Evolutionary conservation across 371 early-diverging fungal species (phyloP), one percentile per base, ranked within the genome.

Genomic region (Mucor circinelloides): DNA sequence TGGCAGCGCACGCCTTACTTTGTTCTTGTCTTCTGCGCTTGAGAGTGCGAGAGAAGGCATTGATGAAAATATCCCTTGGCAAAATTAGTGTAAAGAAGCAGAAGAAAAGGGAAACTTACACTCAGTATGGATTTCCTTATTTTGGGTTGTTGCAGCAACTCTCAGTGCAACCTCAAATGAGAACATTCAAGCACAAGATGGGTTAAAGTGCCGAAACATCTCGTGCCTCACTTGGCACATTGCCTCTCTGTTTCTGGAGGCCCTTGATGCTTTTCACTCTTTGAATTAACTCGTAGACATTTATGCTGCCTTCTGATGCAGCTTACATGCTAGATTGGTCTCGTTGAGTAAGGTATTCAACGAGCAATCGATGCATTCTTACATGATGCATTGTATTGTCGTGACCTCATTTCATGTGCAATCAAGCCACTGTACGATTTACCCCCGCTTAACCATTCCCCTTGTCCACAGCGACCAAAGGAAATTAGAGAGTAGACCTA

Each of bases 1-100:
- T 2, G 83, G 83, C 54, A 83, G 52, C 10, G 83, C 81, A 23
- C 83, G 66, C 44, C 83, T 73, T 32, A 83, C 79, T 67, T 77
- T 77, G 55, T 83, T 83, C 63, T 83, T 83, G 52, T 83, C 83
- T 64, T 83, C 83, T 50, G 83, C 79, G 40, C 76, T 74, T 5
- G 81, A 73, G 25, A 83, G 73, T 15, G 83, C 81, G 52, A 64
- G 66, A 9, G 83, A 83, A 17, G 81, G 81, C 83, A 83, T 83
- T 25, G 13, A n/a, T n/a, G 48, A 30, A 55, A 55, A 55, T 30
- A 31, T 55, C n/a, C 31, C 55, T 55, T 55, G 55, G 55, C 55
- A 31, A 55, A 55, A 31, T 17, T 8, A 21, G 23, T 21, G 48
- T 55, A 15, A 30, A 25, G 25, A 50, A 25, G 25, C 9, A 12